phyloP scores from a whole-genome alignment of 2,329 filamentous ascomycete genomes.

The Pseudogymnoascus sp. region DNA sequence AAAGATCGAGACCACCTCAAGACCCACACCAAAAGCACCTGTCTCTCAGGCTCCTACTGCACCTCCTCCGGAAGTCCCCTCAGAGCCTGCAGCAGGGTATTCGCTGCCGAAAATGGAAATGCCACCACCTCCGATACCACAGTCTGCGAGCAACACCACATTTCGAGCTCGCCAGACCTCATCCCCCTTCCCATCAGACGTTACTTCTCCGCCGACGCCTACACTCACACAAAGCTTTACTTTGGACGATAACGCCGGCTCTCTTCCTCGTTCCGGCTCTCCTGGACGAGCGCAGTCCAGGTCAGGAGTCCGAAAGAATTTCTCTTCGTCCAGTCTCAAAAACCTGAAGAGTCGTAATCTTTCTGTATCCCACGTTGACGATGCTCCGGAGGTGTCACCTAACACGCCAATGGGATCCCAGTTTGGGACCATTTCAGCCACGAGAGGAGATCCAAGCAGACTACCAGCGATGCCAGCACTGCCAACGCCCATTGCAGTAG shows the following conservation, averaged over 20 bases:
- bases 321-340: conserved; percentile 60
- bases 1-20: conserved; percentile 70
- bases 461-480: conserved; percentile 51
- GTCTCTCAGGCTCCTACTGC: not conserved
- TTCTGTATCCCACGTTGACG: conserved; percentile 54
- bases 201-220: conserved; percentile 25
- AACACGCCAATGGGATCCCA: conserved; percentile 65
- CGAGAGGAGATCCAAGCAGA: conserved; percentile 35
- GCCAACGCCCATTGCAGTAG: conserved; percentile 57
- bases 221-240: conserved; percentile 22
- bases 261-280: conserved; percentile 40
- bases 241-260: conserved; percentile 29
- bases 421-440: conserved; percentile 39
- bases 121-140: conserved; percentile 18
- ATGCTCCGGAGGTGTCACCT: conserved; percentile 56
- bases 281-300: conserved; percentile 41
- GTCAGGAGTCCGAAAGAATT: conserved; percentile 51
- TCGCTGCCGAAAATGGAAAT: conserved; percentile 20
- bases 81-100: conserved; percentile 8
- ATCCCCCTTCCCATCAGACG: conserved; percentile 22
- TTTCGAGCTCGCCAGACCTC: conserved; percentile 19
- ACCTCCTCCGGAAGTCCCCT: not conserved
- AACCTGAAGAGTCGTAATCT: conserved; percentile 68
- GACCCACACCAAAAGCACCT: conserved; percentile 11
- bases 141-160: conserved; percentile 13